Evolutionary conservation across 345 rosid genomes (phyloP).

Genomic region (Hibiscus syriacus): DNA sequence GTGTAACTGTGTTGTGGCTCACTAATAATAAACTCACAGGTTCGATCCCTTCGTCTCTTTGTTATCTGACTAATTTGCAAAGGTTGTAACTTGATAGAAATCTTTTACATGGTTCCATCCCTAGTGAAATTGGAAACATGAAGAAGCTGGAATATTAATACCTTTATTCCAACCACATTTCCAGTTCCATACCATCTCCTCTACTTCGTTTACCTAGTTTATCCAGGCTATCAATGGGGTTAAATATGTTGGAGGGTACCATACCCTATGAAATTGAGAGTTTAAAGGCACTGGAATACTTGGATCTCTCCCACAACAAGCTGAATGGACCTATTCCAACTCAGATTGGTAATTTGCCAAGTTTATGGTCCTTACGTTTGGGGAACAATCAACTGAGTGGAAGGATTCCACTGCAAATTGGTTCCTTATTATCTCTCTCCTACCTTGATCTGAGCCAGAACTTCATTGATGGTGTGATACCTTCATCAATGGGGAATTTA

Average conservation of each 20-base stretch:
- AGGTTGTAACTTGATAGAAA: no score
- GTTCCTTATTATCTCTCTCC: no score
- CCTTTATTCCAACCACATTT: background rate
- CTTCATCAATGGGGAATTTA: background rate
- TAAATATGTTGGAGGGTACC: background rate
- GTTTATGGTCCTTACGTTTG: background rate
- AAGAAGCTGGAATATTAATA: background rate
- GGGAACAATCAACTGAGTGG: background rate
- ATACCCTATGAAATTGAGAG: background rate
- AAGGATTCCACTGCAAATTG: background rate
- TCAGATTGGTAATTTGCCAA: background rate
- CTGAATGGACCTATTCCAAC: conserved; percentile 1
- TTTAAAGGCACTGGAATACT: background rate
- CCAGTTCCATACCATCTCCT: background rate
- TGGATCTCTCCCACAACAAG: background rate
- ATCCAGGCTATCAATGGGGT: rapidly evolving
- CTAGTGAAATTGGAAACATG: background rate
- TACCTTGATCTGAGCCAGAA: background rate
- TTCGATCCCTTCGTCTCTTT: background rate
- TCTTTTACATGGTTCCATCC: no score
- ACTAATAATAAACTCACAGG: background rate
- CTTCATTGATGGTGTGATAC: background rate
- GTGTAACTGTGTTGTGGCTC: background rate
- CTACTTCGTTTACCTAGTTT: background rate
- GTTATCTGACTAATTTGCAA: no score